Evolutionary conservation across 108 stramenopile genomes (phyloP).

Genomic region (Aureococcus anophagefferens): DNA sequence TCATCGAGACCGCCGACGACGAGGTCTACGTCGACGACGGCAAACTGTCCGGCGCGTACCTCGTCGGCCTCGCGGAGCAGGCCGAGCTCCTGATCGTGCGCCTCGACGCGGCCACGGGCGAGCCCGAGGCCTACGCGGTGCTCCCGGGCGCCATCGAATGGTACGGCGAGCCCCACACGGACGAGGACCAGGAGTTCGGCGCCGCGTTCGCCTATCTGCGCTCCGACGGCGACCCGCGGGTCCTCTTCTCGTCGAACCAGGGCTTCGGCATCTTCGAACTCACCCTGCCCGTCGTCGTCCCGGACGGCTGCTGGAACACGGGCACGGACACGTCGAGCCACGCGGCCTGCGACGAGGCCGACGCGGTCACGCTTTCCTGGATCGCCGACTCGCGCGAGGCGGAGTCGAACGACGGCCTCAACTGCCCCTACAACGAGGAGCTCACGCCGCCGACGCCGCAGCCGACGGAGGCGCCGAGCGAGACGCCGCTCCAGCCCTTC

Average conservation of each 20-base stretch:
- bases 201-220: neutral
- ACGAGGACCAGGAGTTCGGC: neutral
- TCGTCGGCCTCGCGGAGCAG: neutral
- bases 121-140: neutral
- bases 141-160: neutral
- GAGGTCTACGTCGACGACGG: no score
- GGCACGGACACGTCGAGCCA: neutral
- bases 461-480: neutral
- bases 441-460: neutral
- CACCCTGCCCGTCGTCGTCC: neutral
- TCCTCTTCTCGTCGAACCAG: neutral
- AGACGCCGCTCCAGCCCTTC: neutral
- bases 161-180: neutral
- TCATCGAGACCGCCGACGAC: neutral
- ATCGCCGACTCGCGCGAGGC: no score
- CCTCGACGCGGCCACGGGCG: neutral
- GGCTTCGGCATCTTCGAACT: neutral
- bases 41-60: neutral
- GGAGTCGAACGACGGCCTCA: no score
- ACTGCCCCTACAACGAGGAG: no score
- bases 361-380: no score
- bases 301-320: neutral
- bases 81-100: neutral
- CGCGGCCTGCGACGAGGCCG: neutral
- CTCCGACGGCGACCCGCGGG: neutral